Conservation (phyloP, 164 flowering plant species). For the Annona squamosa region DNA sequence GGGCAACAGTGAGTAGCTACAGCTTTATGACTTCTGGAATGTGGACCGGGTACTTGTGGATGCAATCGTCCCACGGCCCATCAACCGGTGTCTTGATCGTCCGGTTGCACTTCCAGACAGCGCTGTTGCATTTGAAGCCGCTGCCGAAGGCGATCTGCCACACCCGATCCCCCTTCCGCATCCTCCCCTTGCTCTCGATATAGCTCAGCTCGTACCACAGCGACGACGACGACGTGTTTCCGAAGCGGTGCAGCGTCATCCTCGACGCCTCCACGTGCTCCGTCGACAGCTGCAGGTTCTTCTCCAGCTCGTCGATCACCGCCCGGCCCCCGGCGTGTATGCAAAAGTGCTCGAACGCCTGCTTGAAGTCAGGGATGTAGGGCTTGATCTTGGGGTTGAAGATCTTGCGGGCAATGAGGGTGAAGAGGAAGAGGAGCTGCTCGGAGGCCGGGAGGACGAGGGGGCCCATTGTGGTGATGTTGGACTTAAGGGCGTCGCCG, state of each 20-base stretch:
- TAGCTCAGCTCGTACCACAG: conserved; percentile 58
- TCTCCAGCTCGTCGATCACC: conserved; percentile 61
- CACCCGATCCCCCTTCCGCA: conserved; percentile 51
- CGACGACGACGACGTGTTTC: conserved; percentile 31
- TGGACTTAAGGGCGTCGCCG: conserved; percentile 36
- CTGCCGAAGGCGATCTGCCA: conserved; percentile 58
- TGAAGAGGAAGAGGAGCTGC: conserved; percentile 32
- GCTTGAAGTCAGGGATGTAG: conserved; percentile 48
- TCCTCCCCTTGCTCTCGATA: conserved; percentile 56
- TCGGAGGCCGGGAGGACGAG: conserved; percentile 36
- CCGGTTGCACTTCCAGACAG: conserved; percentile 63
- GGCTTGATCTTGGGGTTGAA: conserved; percentile 15
- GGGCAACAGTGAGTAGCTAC: neutral
- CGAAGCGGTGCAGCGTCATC: conserved; percentile 21
- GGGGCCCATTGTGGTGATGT: conserved; percentile 37
- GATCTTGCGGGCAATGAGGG: conserved; percentile 32
- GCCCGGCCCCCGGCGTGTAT: conserved; percentile 72
- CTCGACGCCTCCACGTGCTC: conserved; percentile 65
- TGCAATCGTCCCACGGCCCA: conserved; percentile 49
- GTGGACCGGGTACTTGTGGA: conserved; percentile 41
- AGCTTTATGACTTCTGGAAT: conserved; percentile 43
- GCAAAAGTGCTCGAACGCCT: conserved; percentile 68
- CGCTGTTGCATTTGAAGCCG: conserved; percentile 48
- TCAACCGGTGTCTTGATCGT: conserved; percentile 28
- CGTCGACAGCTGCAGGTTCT: conserved; percentile 42